phyloP scores from a whole-genome alignment of 2,329 filamentous ascomycete species.

The Teratosphaeria zuluensis region DNA sequence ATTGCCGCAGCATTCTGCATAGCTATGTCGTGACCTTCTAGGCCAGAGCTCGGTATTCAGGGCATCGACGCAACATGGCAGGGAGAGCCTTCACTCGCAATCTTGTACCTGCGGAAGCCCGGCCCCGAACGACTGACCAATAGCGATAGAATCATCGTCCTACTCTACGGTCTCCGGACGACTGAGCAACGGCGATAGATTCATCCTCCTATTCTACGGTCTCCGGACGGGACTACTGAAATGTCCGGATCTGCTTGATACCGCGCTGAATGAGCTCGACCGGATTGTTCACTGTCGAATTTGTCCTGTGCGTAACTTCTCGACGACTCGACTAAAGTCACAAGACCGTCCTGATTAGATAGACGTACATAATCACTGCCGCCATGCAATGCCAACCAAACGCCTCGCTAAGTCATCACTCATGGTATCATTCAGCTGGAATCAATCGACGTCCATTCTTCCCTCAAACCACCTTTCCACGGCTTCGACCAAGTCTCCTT shows the following conservation, averaged over 20 bases:
- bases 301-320: too few species aligned
- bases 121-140: background rate
- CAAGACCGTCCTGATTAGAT: background rate
- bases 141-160: background rate
- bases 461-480: conserved; percentile 28
- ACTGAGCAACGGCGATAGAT: too few species aligned
- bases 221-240: too few species aligned
- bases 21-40: background rate
- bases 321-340: too few species aligned
- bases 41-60: background rate
- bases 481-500: conserved; percentile 25
- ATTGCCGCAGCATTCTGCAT: too few species aligned
- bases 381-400: background rate
- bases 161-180: too few species aligned
- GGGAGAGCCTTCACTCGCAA: background rate
- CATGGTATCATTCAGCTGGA: background rate
- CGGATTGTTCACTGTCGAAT: too few species aligned
- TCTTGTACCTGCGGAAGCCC: background rate
- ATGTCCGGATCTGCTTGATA: too few species aligned
- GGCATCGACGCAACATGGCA: background rate
- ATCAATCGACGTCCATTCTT: conserved; percentile 24
- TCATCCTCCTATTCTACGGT: too few species aligned
- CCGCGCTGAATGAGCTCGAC: too few species aligned
- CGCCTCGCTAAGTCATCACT: conserved; percentile 3
- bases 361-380: background rate